Evolutionary conservation across 768 basidiomycete genomes (phyloP), one percentile per base, ranked within the genome.

Genomic region (Pisolithus tinctorius): DNA sequence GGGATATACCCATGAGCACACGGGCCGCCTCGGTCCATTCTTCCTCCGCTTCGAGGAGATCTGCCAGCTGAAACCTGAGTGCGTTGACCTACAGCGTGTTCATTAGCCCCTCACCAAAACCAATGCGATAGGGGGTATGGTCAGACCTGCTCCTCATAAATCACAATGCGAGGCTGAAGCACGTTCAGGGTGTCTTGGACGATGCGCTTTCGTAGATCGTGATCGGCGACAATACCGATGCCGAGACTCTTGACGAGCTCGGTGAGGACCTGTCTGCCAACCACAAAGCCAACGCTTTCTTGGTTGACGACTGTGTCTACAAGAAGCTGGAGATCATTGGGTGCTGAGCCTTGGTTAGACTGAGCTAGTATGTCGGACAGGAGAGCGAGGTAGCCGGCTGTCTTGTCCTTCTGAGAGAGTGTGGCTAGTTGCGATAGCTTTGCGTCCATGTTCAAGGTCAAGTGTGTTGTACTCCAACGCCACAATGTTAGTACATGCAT

Each of bases 21-120:
- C 84, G 83, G 1, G 96, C 96, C 13, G 96, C 93, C 46, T 84
- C 88, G 54, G 84, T 86, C 88, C 93, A 98, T 64, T 93, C 91
- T 66, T 99, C 94, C 48, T 94, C 90, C 3, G 74, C 64, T 63
- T 96, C 93, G 11, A 94, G 74, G 7, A 96, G 74, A 68, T 95
- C 86, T 2, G 95, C 92, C n/a, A 96, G 82, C 62, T 94, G 84
- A 60, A 90, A 90, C 51, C 92, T 74, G 56, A 97, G 68, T 13
- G 80, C 75, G 58, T 90, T 91, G 17, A 87, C 85, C 95, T 97
- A 4, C 31, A 4, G 29, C 9, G 43, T 34, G 39, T 45, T 36
- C 13, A 44, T 64, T 27, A 53, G 40, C 48, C 37, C 53, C 36
- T 31, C 50, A 52, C 45, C 49, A 47, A 47, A 34, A 44, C 45